Conservation (phyloP, 768 basidiomycete species). For the Naematelia encephala region DNA sequence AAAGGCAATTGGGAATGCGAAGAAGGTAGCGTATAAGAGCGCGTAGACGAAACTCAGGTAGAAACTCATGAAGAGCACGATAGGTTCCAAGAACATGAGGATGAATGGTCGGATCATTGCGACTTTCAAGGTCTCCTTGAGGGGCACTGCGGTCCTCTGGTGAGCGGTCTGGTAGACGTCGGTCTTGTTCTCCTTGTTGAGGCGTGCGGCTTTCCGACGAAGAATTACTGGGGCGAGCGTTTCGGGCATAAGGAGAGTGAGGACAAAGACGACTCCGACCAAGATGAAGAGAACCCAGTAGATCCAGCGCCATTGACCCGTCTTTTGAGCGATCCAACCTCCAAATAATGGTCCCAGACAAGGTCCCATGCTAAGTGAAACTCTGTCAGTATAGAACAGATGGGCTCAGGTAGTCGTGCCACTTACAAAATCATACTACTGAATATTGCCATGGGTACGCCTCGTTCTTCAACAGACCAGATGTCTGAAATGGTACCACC, state of each 20-base stretch:
- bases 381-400: too few species aligned
- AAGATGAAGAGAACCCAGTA: constrained; percentile 36
- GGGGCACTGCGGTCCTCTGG: constrained; percentile 27
- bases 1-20: constrained; percentile 36
- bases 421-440: constrained; percentile 36
- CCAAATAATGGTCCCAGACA: constrained; percentile 33
- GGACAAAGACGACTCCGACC: constrained; percentile 19
- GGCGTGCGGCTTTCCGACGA: constrained; percentile 27
- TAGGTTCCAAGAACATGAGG: constrained; percentile 33
- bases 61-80: constrained; percentile 33
- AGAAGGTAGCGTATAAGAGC: constrained; percentile 38
- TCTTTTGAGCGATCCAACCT: constrained; percentile 28
- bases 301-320: constrained; percentile 38
- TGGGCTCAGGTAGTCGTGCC: background rate
- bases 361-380: constrained; percentile 21
- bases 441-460: constrained; percentile 46
- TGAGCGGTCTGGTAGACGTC: constrained; percentile 36
- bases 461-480: constrained; percentile 44
- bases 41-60: constrained; percentile 41
- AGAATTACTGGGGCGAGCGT: constrained; percentile 51
- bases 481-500: constrained; percentile 39
- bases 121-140: constrained; percentile 54
- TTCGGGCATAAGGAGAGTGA: constrained; percentile 46
- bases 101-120: constrained; percentile 67
- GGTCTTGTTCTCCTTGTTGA: constrained; percentile 43